phyloP scores from a whole-genome alignment of 176 grass and related monocot genomes.

The Juncus inflexus region DNA sequence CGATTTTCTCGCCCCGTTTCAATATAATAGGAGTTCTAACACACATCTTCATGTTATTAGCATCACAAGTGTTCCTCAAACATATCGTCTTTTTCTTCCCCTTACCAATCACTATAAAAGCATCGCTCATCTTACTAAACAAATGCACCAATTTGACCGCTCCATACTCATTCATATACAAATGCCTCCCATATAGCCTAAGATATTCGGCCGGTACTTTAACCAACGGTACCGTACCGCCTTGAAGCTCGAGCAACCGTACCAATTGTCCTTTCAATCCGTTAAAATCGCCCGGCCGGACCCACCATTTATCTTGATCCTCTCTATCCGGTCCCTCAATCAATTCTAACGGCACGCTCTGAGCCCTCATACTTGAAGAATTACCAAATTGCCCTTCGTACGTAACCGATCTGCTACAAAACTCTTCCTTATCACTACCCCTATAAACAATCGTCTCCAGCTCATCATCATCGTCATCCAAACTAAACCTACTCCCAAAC shows the following conservation, averaged over 20 bases:
- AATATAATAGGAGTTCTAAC: conserved; percentile 49
- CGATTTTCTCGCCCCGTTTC: conserved; percentile 56
- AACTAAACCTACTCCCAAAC: not conserved
- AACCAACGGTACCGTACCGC: conserved; percentile 42
- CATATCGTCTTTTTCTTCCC: conserved; percentile 75
- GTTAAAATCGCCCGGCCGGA: conserved; percentile 40
- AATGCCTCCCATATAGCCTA: conserved; percentile 40
- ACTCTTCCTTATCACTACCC: conserved; percentile 22
- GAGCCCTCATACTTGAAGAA: conserved; percentile 19
- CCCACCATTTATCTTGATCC: conserved; percentile 39
- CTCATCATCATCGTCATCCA: conserved; percentile 32
- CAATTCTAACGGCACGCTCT: conserved; percentile 17
- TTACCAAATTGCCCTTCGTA: conserved; percentile 19
- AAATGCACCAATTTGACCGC: conserved; percentile 35
- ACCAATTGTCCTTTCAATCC: conserved; percentile 44
- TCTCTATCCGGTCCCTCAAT: conserved; percentile 1
- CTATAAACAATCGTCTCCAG: conserved; percentile 38
- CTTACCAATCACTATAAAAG: conserved; percentile 70
- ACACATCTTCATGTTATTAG: conserved; percentile 48
- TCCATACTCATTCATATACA: conserved; percentile 44
- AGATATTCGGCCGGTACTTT: conserved; percentile 44
- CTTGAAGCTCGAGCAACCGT: conserved; percentile 37
- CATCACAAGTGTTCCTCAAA: conserved; percentile 56
- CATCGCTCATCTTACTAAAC: conserved; percentile 60
- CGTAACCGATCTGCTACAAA: conserved; percentile 10